These are phyloP conservation scores for Turnera subulata DNA, from an alignment of 345 rosid species.

Conservation along the genomic window DNA sequence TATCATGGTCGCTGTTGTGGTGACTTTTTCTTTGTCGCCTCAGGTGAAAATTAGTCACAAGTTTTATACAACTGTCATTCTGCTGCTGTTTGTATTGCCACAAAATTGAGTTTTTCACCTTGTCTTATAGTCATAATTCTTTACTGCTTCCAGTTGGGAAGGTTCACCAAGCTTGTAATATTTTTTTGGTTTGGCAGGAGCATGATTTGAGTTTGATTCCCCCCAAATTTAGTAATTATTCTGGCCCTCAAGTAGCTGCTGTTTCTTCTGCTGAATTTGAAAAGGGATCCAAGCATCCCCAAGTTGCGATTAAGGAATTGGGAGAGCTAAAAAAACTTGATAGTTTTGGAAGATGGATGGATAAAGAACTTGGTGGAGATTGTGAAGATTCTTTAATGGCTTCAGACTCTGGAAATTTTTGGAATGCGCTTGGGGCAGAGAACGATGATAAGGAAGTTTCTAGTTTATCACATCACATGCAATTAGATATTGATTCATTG, in stretches of 20 bases:
- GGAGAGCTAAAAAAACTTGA: conserved; percentile 72
- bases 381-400: conserved; percentile 72
- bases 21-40: too few relatives aligned
- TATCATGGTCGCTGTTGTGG: too few relatives aligned
- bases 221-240: conserved; percentile 19
- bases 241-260: conserved; percentile 20
- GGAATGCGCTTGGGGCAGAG: conserved; percentile 59
- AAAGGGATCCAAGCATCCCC: conserved; percentile 28
- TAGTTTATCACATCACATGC: conserved; percentile 56
- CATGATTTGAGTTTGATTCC: conserved; percentile 21
- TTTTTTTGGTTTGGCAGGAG: conserved; percentile 23
- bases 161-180: neutral
- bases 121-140: neutral
- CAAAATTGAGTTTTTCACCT: conserved; percentile 1
- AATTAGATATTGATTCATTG: conserved; percentile 48
- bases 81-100: too few relatives aligned
- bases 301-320: conserved; percentile 26
- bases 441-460: conserved; percentile 72
- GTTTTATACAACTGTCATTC: too few relatives aligned
- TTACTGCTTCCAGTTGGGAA: neutral
- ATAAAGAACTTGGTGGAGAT: conserved; percentile 70
- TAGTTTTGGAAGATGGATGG: conserved; percentile 88
- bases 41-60: too few relatives aligned
- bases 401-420: conserved; percentile 67
- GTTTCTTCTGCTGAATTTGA: conserved; percentile 35